Evolutionary conservation across 768 basidiomycete species (phyloP), one percentile per base, ranked within the genome.

Genomic region (Suillus americanus): DNA sequence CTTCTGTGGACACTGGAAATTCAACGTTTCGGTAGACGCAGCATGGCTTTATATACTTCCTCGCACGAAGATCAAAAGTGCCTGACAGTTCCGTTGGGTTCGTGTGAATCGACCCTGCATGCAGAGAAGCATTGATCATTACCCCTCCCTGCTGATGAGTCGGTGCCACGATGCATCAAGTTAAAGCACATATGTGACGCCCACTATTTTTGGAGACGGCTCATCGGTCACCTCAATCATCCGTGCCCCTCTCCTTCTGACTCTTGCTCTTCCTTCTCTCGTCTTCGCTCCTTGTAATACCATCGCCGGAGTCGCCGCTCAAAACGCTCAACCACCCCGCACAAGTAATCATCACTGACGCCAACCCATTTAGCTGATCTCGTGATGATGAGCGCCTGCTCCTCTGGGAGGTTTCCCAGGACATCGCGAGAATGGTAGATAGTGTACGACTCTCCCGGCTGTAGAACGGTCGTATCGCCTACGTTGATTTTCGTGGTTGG

Each of bases 361-460:
- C 91, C 89, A 1, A 82, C 75, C 80, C 88, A 86, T 48, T 72
- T 62, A 7, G 84, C 85, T 0, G 81, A 89, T 23, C 82, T 80
- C 25, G 72, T 72, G 0, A 93, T 63, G 10, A 95, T 80, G 46
- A 73, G 60, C 38, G 78, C 79, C 66, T 85, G 85, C 55, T 85
- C 85, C 5, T 71, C 77, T 3, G 85, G 80, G 35, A 91, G 64
- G 6, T 77, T 76, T 40, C 93, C 93, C 33, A 85, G 76, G 60
- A 85, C 78, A 68, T 95, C 95, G n/a, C 80, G 79, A n/a, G 82
- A 78, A 40, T 86, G 80, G 78, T 87, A 93, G 56, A 94, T 84
- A 57, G 78, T 78, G 77, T 90, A 87, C 59, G 76, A 75, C 65
- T 86, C 84, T 2, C 90, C 92, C 4, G 90, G 86, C 71, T 79